phyloP scores from a whole-genome alignment of 495 filamentous ascomycete species.

The Hyaloscypha finlandica region DNA sequence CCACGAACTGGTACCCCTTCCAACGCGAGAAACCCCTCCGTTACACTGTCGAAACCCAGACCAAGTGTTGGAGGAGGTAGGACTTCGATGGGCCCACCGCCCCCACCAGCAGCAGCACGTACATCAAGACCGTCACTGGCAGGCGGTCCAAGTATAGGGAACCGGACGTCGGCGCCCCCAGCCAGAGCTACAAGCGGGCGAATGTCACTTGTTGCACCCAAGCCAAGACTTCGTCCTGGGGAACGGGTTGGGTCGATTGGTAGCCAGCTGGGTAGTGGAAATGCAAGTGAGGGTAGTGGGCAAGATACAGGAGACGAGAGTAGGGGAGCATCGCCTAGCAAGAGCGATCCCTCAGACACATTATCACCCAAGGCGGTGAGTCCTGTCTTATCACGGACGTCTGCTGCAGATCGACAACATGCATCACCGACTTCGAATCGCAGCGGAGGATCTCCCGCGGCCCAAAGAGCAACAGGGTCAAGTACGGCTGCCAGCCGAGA shows the following conservation, averaged over 20 bases:
- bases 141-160: constrained; percentile 24
- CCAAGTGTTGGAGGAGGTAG: constrained; percentile 49
- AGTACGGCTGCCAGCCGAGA: constrained; percentile 58
- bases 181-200: constrained; percentile 41
- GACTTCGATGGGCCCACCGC: constrained; percentile 69
- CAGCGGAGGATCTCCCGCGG: constrained; percentile 30
- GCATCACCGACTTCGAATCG: constrained; percentile 41
- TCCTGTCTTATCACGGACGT: constrained; percentile 45
- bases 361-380: constrained; percentile 47
- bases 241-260: constrained; percentile 45
- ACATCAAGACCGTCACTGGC: constrained; percentile 33
- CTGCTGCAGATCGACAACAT: constrained; percentile 45
- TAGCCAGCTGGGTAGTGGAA: constrained; percentile 30
- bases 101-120: constrained; percentile 23
- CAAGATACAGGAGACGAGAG: constrained; percentile 33
- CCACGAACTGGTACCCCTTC: constrained; percentile 61
- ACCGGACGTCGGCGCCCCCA: constrained; percentile 20
- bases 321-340: constrained; percentile 31
- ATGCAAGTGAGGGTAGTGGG: constrained; percentile 40
- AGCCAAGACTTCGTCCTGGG: constrained; percentile 36
- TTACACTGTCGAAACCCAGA: constrained; percentile 51
- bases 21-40: constrained; percentile 44
- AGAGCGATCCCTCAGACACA: constrained; percentile 39
- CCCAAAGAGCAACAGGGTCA: constrained; percentile 33
- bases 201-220: constrained; percentile 34